Conservation (phyloP, 2,329 filamentous ascomycete species). For the Penicillium fuscoglaucum region DNA sequence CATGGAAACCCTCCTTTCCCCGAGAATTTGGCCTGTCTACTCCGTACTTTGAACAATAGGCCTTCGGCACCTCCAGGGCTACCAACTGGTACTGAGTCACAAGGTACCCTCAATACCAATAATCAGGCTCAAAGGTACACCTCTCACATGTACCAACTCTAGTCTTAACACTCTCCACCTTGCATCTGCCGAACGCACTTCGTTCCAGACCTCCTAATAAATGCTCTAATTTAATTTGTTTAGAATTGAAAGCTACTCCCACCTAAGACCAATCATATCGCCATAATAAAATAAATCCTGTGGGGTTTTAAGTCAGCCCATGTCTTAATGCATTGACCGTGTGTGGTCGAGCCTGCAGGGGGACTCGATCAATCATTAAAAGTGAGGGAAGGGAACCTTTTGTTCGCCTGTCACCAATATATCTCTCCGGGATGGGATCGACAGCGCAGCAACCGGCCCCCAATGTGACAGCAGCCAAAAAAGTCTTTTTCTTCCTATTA, state of each 20-base stretch:
- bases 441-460: constrained; percentile 30
- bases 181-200: constrained; percentile 20
- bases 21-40: constrained; percentile 1
- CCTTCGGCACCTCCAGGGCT: background rate
- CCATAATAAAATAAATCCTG: constrained; percentile 9
- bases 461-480: constrained; percentile 27
- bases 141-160: background rate
- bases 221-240: constrained; percentile 14
- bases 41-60: background rate
- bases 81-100: background rate
- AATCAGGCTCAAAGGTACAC: background rate
- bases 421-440: constrained; percentile 26
- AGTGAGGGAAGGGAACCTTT: constrained; percentile 1
- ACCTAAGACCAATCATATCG: constrained; percentile 20
- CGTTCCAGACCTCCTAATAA: constrained; percentile 19
- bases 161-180: constrained; percentile 13
- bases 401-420: constrained; percentile 20
- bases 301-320: constrained; percentile 16
- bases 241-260: constrained; percentile 7
- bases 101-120: background rate
- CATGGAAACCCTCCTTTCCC: background rate
- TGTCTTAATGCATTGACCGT: constrained; percentile 28
- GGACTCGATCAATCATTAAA: constrained; percentile 22
- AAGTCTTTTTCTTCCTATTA: constrained; percentile 10
- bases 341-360: constrained; percentile 23